Evolutionary conservation across 805 yeast species (phyloP), one percentile per base, ranked within the genome.

Genomic region (Metschnikowia rubicola): DNA sequence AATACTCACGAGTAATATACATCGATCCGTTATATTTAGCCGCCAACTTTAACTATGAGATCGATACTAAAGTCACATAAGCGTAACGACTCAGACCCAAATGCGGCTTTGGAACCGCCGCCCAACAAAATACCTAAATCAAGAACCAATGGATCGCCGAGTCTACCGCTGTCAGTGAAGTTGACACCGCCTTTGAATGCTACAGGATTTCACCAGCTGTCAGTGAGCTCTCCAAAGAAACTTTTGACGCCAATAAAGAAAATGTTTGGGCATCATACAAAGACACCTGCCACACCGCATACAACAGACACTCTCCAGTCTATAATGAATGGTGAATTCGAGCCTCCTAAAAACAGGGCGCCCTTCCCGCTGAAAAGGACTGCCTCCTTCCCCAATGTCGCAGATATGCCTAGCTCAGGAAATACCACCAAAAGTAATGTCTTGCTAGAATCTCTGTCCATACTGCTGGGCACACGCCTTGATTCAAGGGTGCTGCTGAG

Each of bases 181-280:
- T 11, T 35, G 30, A 30, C 51, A 8, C 50, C 59, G 1, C 58
- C 59, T 8, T 50, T 44, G 42, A 34, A 34, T 15, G 43, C 41
- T 10, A n/a, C 44, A 10, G 44, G 46, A 7, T 29, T 35, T 29
- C 48, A 44, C 10, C 50, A 35, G 34, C 48, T 29, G 44, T 19
- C 57, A 10, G 37, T 45, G 36, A 51, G 52, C 44, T 64, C 73
- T 7, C 74, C 74, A 28, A 68, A 69, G 51, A 69, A 69, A 52
- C 55, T 69, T 30, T 54, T 69, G 30, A 63, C 69, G 1, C 74
- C 74, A 2, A 68, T 69, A 13, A 63, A 61, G 50, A 66, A 67
- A 48, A 44, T 69, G 67, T 54, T 57, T 54, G 47, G 57, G 37
- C 53, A 55, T 46, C 59, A 56, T 40, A 29, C 52, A 12, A 61